Percentiles rank a stretch among this genome's conserved stretches.
Conservation (phyloP, 2,329 filamentous ascomycete species). For the Colletotrichum filicis region DNA sequence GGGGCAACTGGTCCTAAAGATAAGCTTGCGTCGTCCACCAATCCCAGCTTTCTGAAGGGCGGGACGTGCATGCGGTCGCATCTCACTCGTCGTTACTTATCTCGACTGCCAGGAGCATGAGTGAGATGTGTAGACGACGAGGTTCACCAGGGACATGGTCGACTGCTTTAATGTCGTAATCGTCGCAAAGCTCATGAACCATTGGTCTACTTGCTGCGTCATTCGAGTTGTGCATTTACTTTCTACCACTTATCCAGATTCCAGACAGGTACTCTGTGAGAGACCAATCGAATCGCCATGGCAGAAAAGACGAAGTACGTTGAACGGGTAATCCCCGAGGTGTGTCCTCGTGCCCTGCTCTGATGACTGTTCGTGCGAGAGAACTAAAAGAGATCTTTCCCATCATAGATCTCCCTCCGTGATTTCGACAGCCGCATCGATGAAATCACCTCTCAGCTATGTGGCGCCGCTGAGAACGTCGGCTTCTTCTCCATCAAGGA, state of each 20-base stretch:
- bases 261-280: too few species aligned
- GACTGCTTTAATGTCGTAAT: too few species aligned
- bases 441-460: slow-evolving; percentile 62
- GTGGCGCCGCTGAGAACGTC: slow-evolving; percentile 65
- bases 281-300: neutral
- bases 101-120: neutral
- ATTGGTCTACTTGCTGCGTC: too few species aligned
- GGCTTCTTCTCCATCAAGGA: slow-evolving; percentile 70
- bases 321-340: slow-evolving; percentile 13
- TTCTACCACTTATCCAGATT: too few species aligned
- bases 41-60: neutral
- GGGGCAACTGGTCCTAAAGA: neutral
- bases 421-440: slow-evolving; percentile 64
- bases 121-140: neutral
- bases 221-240: too few species aligned
- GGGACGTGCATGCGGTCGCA: neutral
- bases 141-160: neutral
- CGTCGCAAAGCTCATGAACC: too few species aligned
- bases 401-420: slow-evolving; percentile 58
- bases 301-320: slow-evolving; percentile 22
- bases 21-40: neutral
- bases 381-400: slow-evolving; percentile 51
- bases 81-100: neutral
- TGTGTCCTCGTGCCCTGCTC: neutral
- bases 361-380: neutral